Evolutionary conservation across 495 filamentous ascomycete genomes (phyloP).

Genomic region (Penicillium antarcticum): DNA sequence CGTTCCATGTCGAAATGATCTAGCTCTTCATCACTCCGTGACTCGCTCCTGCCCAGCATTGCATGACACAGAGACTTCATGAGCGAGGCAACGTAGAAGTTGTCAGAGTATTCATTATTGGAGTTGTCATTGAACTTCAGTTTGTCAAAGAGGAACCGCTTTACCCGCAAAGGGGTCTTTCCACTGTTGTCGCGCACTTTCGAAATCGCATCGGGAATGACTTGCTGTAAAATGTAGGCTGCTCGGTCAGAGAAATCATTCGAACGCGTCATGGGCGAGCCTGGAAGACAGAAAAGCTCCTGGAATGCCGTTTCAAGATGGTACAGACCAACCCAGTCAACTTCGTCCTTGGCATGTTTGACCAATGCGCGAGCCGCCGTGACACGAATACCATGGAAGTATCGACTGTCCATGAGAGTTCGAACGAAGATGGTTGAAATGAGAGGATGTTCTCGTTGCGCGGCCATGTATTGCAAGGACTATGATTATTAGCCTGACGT

Average conservation of each 20-base stretch:
- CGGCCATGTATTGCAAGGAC: slow-evolving; percentile 60
- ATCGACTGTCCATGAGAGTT: slow-evolving; percentile 85
- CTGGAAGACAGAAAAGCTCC: slow-evolving; percentile 78
- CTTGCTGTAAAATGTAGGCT: slow-evolving; percentile 75
- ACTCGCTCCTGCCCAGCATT: slow-evolving; percentile 54
- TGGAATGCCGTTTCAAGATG: slow-evolving; percentile 84
- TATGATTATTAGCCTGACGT: slow-evolving; percentile 14
- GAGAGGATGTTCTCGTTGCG: slow-evolving; percentile 62
- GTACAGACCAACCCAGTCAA: slow-evolving; percentile 74
- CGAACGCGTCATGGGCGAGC: slow-evolving; percentile 68
- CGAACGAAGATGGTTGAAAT: slow-evolving; percentile 81
- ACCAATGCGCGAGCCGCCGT: slow-evolving; percentile 74
- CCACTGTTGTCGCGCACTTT: slow-evolving; percentile 71
- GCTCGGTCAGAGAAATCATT: slow-evolving; percentile 88
- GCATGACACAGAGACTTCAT: slow-evolving; percentile 77
- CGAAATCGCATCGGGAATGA: slow-evolving; percentile 76
- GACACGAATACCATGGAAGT: slow-evolving; percentile 87
- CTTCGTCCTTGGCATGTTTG: slow-evolving; percentile 63
- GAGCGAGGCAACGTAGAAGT: slow-evolving; percentile 78
- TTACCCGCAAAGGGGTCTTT: slow-evolving; percentile 69
- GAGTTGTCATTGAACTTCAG: slow-evolving; percentile 91
- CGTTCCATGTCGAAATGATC: slow-evolving; percentile 47
- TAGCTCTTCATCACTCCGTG: slow-evolving; percentile 35
- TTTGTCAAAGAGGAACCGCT: slow-evolving; percentile 80
- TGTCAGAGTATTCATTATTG: slow-evolving; percentile 81